Percentiles rank a stretch among this genome's conserved stretches.
These are phyloP conservation scores for Malus sieversii DNA, from an alignment of 306 rosid genomes.

Conservation along the genomic window DNA sequence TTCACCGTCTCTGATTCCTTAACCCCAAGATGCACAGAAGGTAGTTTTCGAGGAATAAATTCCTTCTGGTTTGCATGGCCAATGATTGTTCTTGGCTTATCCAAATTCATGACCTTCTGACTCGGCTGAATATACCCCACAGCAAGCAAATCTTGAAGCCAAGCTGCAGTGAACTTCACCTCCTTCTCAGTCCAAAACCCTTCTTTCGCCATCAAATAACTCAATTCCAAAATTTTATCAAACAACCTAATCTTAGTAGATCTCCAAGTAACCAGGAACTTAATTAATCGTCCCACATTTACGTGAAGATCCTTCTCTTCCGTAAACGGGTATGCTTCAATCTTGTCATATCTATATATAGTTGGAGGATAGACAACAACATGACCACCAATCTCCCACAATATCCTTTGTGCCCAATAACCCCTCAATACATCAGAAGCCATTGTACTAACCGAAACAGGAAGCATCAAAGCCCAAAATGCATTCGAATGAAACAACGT, in stretches of 20 bases:
- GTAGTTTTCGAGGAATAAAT: conserved; percentile 58
- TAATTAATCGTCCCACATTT: conserved; percentile 66
- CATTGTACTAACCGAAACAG: conserved; percentile 83
- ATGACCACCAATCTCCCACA: conserved; percentile 89
- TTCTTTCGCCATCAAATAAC: conserved; percentile 61
- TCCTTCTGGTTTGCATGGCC: conserved; percentile 53
- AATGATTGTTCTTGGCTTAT: conserved; percentile 38
- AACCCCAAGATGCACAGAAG: conserved; percentile 73
- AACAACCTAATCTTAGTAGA: conserved; percentile 54
- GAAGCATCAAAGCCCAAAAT: conserved; percentile 93
- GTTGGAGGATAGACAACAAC: conserved; percentile 83
- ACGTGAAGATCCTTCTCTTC: conserved; percentile 94
- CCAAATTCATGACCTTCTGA: conserved; percentile 48
- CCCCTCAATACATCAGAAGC: conserved; percentile 91
- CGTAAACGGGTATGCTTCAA: conserved; percentile 68
- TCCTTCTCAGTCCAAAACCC: conserved; percentile 68
- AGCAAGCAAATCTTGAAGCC: conserved; percentile 71
- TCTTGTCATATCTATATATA: conserved; percentile 55
- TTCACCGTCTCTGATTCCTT: conserved; percentile 66
- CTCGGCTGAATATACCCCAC: conserved; percentile 71
- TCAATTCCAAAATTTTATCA: conserved; percentile 66
- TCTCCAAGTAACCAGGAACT: conserved; percentile 60
- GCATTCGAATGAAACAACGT: conserved; percentile 73
- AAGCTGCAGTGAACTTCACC: conserved; percentile 66
- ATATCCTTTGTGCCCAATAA: conserved; percentile 82